Percentiles rank a stretch among this genome's conserved stretches.
Conservation (phyloP, 768 basidiomycete species). For the Tricholoma bakamatsutake region DNA sequence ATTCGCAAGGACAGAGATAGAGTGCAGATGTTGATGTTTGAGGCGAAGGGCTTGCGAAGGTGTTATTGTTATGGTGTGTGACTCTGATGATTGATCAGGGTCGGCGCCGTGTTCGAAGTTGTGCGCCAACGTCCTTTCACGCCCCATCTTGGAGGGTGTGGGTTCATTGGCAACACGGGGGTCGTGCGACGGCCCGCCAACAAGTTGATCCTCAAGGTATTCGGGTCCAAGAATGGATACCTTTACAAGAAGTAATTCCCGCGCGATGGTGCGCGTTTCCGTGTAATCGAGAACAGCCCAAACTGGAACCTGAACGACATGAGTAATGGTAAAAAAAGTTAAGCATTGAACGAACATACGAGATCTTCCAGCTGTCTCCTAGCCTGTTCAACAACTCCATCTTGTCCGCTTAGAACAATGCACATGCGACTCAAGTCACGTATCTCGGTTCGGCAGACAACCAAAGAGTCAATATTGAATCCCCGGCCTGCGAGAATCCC, state of each 20-base stretch:
- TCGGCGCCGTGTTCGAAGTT: constrained; percentile 65
- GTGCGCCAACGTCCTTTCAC: constrained; percentile 68
- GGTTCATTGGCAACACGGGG: constrained; percentile 39
- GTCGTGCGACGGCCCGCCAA: constrained; percentile 79
- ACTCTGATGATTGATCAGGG: constrained; percentile 19
- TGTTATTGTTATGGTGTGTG: constrained; percentile 42
- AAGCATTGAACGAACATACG: constrained; percentile 41
- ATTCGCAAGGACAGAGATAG: constrained; percentile 74
- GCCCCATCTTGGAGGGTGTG: constrained; percentile 51
- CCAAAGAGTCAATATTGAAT: constrained; percentile 98
- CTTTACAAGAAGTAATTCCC: constrained; percentile 93
- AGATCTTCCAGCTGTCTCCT: constrained; percentile 94
- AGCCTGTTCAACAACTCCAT: constrained; percentile 96
- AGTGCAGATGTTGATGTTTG: constrained; percentile 85
- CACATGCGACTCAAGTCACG: constrained; percentile 97
- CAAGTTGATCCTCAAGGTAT: constrained; percentile 89
- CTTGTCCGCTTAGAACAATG: constrained; percentile 93
- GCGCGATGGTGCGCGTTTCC: constrained; percentile 82
- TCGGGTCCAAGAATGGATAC: constrained; percentile 97
- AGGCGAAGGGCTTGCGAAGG: constrained; percentile 83
- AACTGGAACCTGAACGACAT: constrained; percentile 77
- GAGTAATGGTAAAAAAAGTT: neutral
- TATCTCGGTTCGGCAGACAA: constrained; percentile 97
- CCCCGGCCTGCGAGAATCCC: constrained; percentile 96
- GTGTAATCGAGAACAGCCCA: constrained; percentile 99